A percentile compares a stretch with the other conserved stretches of the same genome.
Evolutionary conservation across 768 basidiomycete species (phyloP).

Genomic region (Mycena sanguinolenta): DNA sequence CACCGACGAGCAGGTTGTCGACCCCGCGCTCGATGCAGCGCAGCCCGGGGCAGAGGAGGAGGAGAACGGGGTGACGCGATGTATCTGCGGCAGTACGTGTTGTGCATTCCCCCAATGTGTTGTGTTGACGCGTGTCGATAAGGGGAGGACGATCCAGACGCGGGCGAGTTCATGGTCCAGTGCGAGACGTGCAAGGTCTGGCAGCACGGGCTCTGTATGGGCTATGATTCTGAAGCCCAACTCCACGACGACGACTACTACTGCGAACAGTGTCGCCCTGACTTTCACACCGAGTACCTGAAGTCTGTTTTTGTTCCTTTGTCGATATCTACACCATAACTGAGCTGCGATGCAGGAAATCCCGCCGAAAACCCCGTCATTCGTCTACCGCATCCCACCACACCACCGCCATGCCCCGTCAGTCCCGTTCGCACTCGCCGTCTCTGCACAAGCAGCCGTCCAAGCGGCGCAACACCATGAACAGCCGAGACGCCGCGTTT

Average conservation of each 20-base stretch:
- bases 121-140: conserved; percentile 38
- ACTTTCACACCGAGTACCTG: conserved; percentile 84
- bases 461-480: conserved; percentile 97
- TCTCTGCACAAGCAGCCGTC: conserved; percentile 71
- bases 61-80: conserved; percentile 80
- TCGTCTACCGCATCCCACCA: conserved; percentile 75
- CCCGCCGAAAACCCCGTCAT: conserved; percentile 72
- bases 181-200: conserved; percentile 98
- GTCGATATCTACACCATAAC: background rate
- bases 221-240: conserved; percentile 83
- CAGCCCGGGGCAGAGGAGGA: conserved; percentile 69
- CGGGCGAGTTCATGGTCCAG: conserved; percentile 97
- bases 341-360: conserved; percentile 60
- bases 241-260: conserved; percentile 87
- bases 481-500: conserved; percentile 94
- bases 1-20: conserved; percentile 39
- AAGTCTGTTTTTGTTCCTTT: conserved; percentile 63
- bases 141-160: conserved; percentile 82
- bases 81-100: conserved; percentile 84
- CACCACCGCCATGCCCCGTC: conserved; percentile 65
- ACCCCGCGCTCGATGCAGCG: conserved; percentile 43
- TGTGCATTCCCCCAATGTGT: conserved; percentile 37
- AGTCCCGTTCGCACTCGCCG: conserved; percentile 84
- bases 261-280: conserved; percentile 94
- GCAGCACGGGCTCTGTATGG: conserved; percentile 99